Evolutionary conservation across 345 rosid genomes (phyloP).

Genomic region (Hevea brasiliensis): DNA sequence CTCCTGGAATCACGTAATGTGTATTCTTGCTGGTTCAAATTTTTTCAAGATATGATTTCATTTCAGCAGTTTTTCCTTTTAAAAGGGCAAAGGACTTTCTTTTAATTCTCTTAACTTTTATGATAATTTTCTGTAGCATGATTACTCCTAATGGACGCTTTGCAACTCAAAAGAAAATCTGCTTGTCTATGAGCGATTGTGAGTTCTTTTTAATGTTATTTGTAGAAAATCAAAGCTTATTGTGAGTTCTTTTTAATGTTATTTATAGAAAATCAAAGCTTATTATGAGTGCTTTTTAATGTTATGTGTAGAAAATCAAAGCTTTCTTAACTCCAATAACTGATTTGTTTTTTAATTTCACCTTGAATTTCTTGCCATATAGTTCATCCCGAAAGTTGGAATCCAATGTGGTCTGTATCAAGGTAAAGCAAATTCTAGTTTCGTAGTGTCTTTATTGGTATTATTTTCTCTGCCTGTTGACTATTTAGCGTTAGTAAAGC

Average conservation of each 20-base stretch:
- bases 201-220: slow-evolving; percentile 34
- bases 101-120: background rate
- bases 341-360: slow-evolving; percentile 2
- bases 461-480: background rate
- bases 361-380: slow-evolving; percentile 29
- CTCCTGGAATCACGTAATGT: slow-evolving; percentile 94
- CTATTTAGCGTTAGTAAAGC: background rate
- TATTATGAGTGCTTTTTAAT: slow-evolving; percentile 59
- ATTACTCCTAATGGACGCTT: slow-evolving; percentile 98
- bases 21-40: slow-evolving; percentile 17
- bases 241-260: slow-evolving; percentile 53
- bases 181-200: slow-evolving; percentile 99
- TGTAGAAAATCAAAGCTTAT: slow-evolving; percentile 31
- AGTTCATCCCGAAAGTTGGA: slow-evolving; percentile 99
- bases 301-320: slow-evolving; percentile 8
- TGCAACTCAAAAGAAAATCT: slow-evolving; percentile 92
- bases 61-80: background rate
- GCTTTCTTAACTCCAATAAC: background rate
- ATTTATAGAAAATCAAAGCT: slow-evolving; percentile 5
- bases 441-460: background rate
- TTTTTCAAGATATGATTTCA: slow-evolving; percentile 8
- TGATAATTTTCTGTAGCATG: slow-evolving; percentile 49
- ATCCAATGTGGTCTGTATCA: slow-evolving; percentile 99
- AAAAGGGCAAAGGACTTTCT: background rate
- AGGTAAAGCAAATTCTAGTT: slow-evolving; percentile 49